Conservation (phyloP, 202 grass and related monocot species). For the Schoenoplectus triqueter region DNA sequence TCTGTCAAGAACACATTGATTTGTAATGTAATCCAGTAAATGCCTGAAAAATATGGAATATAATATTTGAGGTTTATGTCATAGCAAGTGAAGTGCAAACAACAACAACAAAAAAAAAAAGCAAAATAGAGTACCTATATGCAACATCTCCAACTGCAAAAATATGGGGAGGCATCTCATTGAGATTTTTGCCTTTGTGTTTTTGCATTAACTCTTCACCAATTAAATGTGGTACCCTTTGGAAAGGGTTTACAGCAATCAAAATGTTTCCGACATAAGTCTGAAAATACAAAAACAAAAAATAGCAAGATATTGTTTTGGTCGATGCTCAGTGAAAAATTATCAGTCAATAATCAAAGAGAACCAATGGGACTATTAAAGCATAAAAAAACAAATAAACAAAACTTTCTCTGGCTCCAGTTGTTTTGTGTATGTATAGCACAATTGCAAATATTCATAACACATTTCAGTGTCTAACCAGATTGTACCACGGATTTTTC, state of each 20-base stretch:
- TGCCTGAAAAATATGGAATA: slow-evolving; percentile 41
- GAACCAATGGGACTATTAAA: too few species aligned
- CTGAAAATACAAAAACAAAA: slow-evolving; percentile 53
- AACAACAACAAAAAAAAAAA: slow-evolving; percentile 29
- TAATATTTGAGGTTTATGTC: slow-evolving; percentile 47
- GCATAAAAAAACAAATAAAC: background rate
- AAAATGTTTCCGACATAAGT: slow-evolving; percentile 89
- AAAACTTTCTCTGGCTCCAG: background rate
- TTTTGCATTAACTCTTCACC: slow-evolving; percentile 69
- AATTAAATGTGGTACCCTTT: slow-evolving; percentile 82
- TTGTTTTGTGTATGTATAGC: background rate
- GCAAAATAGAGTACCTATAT: slow-evolving; percentile 77
- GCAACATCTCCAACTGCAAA: slow-evolving; percentile 93
- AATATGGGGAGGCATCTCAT: slow-evolving; percentile 79
- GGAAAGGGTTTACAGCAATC: slow-evolving; percentile 96
- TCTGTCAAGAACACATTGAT: slow-evolving; percentile 18
- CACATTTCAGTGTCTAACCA: background rate
- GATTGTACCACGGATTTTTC: background rate
- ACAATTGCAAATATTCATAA: background rate
- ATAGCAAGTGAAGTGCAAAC: slow-evolving; percentile 39
- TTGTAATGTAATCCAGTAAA: slow-evolving; percentile 7
- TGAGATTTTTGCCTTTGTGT: slow-evolving; percentile 75
- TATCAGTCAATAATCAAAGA: background rate
- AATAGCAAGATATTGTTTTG: slow-evolving; percentile 27
- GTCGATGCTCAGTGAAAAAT: slow-evolving; percentile 37